Conservation (phyloP, 257 asterid species). For the Cinchona pubescens region DNA sequence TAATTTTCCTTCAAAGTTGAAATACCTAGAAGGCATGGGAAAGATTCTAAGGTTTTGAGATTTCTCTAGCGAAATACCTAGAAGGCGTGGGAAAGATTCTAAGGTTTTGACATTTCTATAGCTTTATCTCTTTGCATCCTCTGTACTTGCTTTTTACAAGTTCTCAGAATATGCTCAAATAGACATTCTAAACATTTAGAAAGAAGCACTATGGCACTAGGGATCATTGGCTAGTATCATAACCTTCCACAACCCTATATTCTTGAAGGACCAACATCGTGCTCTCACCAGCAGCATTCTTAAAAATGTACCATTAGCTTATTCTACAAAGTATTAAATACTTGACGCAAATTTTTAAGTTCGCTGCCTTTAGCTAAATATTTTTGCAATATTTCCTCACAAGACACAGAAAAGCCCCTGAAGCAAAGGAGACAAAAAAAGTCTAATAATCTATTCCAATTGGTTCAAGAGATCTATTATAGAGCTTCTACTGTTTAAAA, state of each 20-base stretch:
- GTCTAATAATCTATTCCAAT: background rate
- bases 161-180: background rate
- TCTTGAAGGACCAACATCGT: background rate
- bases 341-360: background rate
- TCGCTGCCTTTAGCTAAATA: background rate
- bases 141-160: background rate
- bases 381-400: background rate
- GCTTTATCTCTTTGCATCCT: background rate
- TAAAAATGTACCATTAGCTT: background rate
- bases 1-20: background rate
- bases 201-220: background rate
- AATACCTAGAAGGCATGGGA: background rate
- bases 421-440: background rate
- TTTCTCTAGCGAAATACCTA: background rate
- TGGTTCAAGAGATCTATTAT: background rate
- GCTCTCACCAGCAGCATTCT: background rate
- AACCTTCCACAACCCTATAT: background rate
- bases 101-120: background rate
- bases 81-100: background rate
- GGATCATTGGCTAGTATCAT: background rate
- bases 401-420: background rate
- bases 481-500: too few species aligned
- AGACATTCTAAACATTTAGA: background rate
- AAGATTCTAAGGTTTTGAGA: background rate
- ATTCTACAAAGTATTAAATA: background rate